Percentiles rank a stretch among this genome's conserved stretches.
Conservation (phyloP, 495 filamentous ascomycete genomes). For the Opeltia flavorubescens region DNA sequence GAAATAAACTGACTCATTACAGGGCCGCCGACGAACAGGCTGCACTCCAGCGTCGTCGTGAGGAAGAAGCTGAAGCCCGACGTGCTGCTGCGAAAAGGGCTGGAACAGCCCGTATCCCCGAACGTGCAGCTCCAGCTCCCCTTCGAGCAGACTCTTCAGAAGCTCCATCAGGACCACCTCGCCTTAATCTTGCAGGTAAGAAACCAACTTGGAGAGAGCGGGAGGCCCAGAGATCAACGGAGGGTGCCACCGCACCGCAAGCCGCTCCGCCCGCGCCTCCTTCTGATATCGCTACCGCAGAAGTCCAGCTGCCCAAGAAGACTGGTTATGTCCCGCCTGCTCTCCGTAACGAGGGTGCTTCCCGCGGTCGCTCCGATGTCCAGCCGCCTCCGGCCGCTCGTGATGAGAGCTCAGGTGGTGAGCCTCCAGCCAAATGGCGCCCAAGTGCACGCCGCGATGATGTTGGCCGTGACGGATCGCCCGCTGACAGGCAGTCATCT, state of each 20-base stretch:
- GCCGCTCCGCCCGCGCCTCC: constrained; percentile 21
- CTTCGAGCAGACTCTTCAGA: constrained; percentile 39
- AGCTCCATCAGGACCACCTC: constrained; percentile 44
- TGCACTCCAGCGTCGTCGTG: constrained; percentile 48
- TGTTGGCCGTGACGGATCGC: constrained; percentile 14
- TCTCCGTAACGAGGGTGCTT: constrained; percentile 21
- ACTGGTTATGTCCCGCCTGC: constrained; percentile 38
- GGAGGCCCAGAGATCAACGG: constrained; percentile 47
- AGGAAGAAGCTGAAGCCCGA: constrained; percentile 54
- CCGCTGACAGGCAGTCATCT: constrained; percentile 10
- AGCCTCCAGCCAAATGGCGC: constrained; percentile 14
- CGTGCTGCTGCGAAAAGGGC: constrained; percentile 29
- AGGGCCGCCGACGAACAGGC: constrained; percentile 56
- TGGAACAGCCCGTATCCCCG: constrained; percentile 18
- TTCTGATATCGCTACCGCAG: constrained; percentile 22
- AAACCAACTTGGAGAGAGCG: constrained; percentile 77
- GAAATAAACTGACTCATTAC: background rate
- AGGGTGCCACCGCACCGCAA: constrained; percentile 14
- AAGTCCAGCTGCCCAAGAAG: constrained; percentile 19
- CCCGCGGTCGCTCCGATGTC: constrained; percentile 13
- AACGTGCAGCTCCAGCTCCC: constrained; percentile 18
- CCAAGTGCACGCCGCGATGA: constrained; percentile 9
- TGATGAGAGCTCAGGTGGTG: constrained; percentile 8
- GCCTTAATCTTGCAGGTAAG: constrained; percentile 49
- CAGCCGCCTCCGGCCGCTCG: constrained; percentile 8